A percentile compares a stretch with the other conserved stretches of the same genome.
Conservation (phyloP, 2,329 filamentous ascomycete genomes). For the Calonectria montana region DNA sequence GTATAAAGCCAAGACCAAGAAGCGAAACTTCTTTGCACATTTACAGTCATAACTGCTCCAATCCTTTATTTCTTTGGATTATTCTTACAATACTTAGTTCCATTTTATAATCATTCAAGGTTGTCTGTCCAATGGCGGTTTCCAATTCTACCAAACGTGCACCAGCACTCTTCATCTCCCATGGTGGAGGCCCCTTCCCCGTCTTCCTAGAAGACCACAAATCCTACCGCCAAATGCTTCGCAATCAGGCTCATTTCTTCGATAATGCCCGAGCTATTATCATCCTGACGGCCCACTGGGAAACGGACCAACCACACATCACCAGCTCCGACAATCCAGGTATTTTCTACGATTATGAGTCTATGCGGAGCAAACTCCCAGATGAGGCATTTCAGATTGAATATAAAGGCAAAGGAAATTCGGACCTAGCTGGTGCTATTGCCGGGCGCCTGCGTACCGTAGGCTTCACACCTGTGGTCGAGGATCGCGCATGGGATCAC, state of each 20-base stretch:
- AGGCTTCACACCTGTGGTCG: neutral
- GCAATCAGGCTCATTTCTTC: neutral
- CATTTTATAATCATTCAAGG: neutral
- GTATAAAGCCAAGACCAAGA: neutral
- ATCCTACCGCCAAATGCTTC: neutral
- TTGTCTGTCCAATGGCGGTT: neutral
- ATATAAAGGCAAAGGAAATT: neutral
- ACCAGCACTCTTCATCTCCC: neutral
- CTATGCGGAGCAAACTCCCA: neutral
- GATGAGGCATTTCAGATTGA: neutral
- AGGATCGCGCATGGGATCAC: neutral
- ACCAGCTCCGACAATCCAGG: neutral
- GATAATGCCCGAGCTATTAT: neutral
- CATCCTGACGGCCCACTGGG: neutral
- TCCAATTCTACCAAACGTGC: neutral
- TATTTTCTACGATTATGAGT: neutral
- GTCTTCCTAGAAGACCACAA: neutral
- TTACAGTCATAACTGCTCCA: neutral
- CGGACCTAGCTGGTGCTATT: neutral
- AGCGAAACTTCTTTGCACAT: neutral
- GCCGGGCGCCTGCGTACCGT: neutral
- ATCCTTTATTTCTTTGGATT: neutral
- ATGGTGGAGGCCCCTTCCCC: neutral
- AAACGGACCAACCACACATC: neutral
- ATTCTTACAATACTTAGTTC: neutral